phyloP scores from a whole-genome alignment of 2,329 filamentous ascomycete species.

The Colletotrichum tamarilloi region DNA sequence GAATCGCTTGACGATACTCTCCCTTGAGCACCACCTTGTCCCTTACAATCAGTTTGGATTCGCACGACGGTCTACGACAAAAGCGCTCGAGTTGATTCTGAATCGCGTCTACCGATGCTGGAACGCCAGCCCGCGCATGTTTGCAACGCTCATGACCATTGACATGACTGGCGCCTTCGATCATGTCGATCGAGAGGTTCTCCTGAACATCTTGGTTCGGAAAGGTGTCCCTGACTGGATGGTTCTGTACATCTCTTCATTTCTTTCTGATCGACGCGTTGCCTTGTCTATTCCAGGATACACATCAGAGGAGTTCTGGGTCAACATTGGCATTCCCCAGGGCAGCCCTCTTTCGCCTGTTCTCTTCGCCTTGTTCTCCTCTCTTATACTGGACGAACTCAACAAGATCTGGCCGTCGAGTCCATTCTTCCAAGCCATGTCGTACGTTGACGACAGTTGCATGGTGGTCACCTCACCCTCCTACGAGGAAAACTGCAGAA shows the following conservation, averaged over 20 bases:
- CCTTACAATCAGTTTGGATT: no score
- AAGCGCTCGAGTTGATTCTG: background rate
- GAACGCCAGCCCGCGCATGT: no score
- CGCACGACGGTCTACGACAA: no score
- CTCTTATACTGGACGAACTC: background rate
- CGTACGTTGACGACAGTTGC: constrained; percentile 21
- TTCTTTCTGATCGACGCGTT: background rate
- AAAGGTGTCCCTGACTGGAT: background rate
- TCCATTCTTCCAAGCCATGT: background rate
- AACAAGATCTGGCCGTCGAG: background rate
- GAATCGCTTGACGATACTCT: no score
- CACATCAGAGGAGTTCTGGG: background rate
- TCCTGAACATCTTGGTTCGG: background rate
- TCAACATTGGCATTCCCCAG: constrained; percentile 13
- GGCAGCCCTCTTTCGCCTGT: constrained; percentile 16
- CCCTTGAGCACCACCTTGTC: no score
- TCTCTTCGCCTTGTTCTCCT: background rate
- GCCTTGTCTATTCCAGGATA: background rate
- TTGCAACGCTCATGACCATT: no score
- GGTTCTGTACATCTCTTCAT: background rate
- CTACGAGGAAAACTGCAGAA: background rate
- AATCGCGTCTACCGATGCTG: no score
- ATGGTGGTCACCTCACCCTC: background rate
- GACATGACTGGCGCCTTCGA: constrained; percentile 16
- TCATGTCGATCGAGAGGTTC: background rate